phyloP scores from a whole-genome alignment of 169 alveolate species.

The Eimeria sp. region DNA sequence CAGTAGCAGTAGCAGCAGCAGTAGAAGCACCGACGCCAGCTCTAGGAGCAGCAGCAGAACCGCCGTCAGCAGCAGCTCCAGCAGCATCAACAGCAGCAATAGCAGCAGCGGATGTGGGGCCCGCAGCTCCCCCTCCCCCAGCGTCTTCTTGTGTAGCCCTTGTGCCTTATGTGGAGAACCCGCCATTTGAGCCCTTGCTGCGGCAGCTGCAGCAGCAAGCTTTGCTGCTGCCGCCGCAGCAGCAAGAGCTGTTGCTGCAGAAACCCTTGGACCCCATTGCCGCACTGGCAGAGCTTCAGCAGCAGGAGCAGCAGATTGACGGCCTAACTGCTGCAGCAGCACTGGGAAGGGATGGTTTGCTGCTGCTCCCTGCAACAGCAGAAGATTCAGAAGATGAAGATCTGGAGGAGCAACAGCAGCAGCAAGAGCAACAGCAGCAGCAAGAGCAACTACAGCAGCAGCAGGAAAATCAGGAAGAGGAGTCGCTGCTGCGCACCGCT shows the following conservation, averaged over 20 bases:
- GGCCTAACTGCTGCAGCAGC: constrained; percentile 72
- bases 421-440: constrained; percentile 45
- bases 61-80: constrained; percentile 44
- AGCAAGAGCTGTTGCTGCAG: constrained; percentile 66
- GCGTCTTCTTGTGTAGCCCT: constrained; percentile 51
- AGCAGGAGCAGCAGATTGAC: constrained; percentile 3
- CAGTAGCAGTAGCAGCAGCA: constrained; percentile 17
- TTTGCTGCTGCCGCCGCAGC: constrained; percentile 38
- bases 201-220: constrained; percentile 68
- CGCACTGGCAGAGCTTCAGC: constrained; percentile 34
- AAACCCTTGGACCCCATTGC: constrained; percentile 41
- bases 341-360: neutral
- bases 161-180: constrained; percentile 37
- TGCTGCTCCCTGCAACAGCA: constrained; percentile 43
- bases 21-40: constrained; percentile 7
- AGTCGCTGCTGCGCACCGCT: constrained; percentile 42
- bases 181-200: neutral
- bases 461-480: constrained; percentile 10
- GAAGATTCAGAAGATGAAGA: neutral
- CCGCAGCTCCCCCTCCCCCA: constrained; percentile 14
- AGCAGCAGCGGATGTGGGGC: constrained; percentile 13
- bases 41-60: neutral
- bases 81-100: constrained; percentile 52
- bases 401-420: neutral
- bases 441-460: constrained; percentile 20